Evolutionary conservation across 2,329 filamentous ascomycete species (phyloP).

Genomic region (Exserohilum turcica): DNA sequence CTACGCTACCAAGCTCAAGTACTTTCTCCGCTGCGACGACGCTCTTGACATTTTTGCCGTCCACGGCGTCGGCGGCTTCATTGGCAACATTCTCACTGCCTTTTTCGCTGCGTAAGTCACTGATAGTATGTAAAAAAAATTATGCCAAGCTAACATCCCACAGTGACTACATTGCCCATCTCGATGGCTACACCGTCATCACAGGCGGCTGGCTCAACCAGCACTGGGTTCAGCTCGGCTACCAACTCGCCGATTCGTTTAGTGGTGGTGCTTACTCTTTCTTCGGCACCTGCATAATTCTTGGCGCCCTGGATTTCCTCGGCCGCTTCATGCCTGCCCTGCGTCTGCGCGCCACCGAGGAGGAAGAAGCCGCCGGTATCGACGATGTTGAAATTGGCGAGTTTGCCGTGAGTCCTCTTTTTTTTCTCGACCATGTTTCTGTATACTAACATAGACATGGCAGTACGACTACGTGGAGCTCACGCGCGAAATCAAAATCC

Average conservation of each 20-base stretch:
- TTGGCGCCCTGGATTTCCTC: conserved; percentile 63
- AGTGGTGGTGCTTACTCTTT: conserved; percentile 80
- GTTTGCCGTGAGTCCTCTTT: conserved; percentile 67
- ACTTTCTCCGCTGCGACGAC: conserved; percentile 78
- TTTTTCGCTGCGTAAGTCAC: conserved; percentile 74
- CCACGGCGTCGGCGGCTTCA: conserved; percentile 63
- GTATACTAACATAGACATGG: conserved; percentile 11
- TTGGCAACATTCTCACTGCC: conserved; percentile 64
- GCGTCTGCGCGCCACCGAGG: conserved; percentile 72
- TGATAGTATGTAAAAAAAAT: not conserved
- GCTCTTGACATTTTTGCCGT: conserved; percentile 76
- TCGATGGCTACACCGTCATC: conserved; percentile 73
- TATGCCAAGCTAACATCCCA: not conserved
- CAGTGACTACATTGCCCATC: conserved; percentile 78
- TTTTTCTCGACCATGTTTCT: too few relatives aligned
- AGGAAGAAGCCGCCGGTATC: conserved; percentile 82
- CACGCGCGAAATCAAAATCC: conserved; percentile 61
- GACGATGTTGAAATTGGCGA: conserved; percentile 91
- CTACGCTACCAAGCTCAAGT: conserved; percentile 91
- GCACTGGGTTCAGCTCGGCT: conserved; percentile 81
- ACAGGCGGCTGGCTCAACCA: conserved; percentile 80
- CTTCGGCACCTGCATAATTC: conserved; percentile 74
- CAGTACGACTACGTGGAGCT: conserved; percentile 89
- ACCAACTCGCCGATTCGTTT: conserved; percentile 82
- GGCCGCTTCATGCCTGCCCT: conserved; percentile 80